Base-by-base conservation (phyloP, 345 rosid species). In the Luvunga scandens region DNA sequence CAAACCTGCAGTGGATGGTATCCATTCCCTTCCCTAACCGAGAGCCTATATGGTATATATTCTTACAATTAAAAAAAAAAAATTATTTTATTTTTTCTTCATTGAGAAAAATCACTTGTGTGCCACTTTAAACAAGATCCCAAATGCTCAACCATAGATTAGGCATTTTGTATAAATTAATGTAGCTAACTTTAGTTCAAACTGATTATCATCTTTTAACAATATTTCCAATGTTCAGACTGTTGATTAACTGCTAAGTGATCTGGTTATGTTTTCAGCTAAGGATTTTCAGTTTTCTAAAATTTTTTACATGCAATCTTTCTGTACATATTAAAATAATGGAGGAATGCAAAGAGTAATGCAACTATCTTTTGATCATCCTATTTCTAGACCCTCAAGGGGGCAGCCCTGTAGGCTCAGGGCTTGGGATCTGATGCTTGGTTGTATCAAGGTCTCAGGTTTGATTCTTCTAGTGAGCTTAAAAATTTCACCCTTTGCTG, bases 341-440 rank as follows among this genome's bases (percentile, higher is more conserved):
- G 99, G 96, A 95, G 85, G 92, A 95, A 79, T 93, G 98, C 7
- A 63, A 63, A 63, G 7, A 63, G 18, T 7, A 19, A 65, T 14
- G 25, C 33, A 19, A 65, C 42, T 33, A 65, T 6, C 5, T 0
- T 34, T 66, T 66, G 48, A 39, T 66, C 69, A 33, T 31, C 67
- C 67, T 30, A 34, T 31, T 18, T 65, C 39, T 65, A 4, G 42
- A 36, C 50, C 50, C 50, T 18, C 50, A 45, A 13, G 16, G 50
- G 50, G 50, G 5, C 18, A 3, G 18, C 50, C 18, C 50, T 0
- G 5, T 45, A 12, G 50, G 5, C 50, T 45, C 13, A 45, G 50
- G 50, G 18, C 50, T 45, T 45, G 50, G 50, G 50, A 12, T 45
- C 50, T 42, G 50, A 6, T 2, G 16, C 50, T 42, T 12, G 50